Conservation (phyloP, 345 rosid genomes). For the Gossypium arboreum region DNA sequence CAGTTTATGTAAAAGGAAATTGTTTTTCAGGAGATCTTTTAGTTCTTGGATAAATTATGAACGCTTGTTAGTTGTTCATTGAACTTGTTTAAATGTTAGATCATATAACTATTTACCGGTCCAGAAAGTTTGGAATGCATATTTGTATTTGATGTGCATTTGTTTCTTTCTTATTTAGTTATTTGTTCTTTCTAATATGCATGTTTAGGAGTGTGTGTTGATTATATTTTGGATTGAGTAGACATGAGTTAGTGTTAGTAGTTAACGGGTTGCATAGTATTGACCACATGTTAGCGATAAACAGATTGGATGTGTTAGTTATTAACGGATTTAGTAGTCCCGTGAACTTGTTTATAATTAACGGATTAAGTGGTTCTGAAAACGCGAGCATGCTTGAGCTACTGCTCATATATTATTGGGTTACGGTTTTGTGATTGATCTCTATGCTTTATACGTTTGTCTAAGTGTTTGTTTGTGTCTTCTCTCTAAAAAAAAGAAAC, state of each 20-base stretch:
- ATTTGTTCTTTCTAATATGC: not conserved
- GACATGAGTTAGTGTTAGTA: not conserved
- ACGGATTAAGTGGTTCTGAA: not conserved
- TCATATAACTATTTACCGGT: not conserved
- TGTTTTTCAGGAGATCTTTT: not conserved
- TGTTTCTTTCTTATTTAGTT: not conserved
- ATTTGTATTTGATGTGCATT: not conserved
- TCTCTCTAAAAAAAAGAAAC: not conserved
- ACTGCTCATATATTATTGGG: not conserved
- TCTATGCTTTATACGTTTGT: constrained; percentile 5
- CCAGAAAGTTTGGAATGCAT: not conserved
- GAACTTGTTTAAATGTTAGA: not conserved
- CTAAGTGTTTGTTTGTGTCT: not conserved
- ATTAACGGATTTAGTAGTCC: not conserved
- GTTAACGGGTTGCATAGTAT: not conserved
- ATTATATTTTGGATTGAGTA: not conserved
- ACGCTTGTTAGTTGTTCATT: constrained; percentile 2
- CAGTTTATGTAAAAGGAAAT: constrained; percentile 5
- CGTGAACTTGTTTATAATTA: not conserved
- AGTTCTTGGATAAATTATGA: not conserved
- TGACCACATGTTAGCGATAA: not conserved
- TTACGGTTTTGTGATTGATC: too few species aligned
- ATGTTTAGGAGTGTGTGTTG: not conserved
- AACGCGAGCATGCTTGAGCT: not conserved
- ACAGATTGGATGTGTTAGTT: not conserved